phyloP scores from a whole-genome alignment of 148 eudicot species.

The Heliosperma pusillum region DNA sequence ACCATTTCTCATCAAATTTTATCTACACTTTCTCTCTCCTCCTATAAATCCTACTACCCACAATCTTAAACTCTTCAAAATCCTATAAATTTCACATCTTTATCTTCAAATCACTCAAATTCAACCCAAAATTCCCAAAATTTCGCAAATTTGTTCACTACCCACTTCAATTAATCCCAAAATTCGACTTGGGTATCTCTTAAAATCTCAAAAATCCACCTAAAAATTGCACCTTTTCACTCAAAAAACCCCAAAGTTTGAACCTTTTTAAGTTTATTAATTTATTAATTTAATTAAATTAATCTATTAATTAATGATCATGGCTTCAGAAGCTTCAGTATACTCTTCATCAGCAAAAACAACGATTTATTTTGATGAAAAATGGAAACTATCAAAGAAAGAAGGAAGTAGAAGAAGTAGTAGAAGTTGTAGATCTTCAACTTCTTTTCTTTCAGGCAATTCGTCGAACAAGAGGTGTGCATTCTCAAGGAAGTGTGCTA shows the following conservation, averaged over 20 bases:
- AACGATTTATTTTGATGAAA: constrained; percentile 44
- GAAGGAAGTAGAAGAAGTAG: constrained; percentile 37
- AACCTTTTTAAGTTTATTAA: background rate
- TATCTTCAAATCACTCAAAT: background rate
- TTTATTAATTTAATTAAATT: background rate
- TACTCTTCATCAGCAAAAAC: constrained; percentile 14
- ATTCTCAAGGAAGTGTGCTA: constrained; percentile 64
- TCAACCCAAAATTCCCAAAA: background rate
- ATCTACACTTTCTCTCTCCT: constrained; percentile 3
- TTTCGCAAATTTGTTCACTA: background rate
- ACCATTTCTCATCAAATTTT: constrained; percentile 15
- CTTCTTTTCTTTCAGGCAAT: constrained; percentile 29
- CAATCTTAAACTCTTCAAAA: constrained; percentile 15
- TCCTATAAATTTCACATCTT: constrained; percentile 14
- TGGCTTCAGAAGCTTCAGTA: constrained; percentile 22
- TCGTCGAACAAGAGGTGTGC: constrained; percentile 53
- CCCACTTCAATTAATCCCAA: background rate
- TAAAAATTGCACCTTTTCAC: background rate
- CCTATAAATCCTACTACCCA: constrained; percentile 6
- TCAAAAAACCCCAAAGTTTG: background rate
- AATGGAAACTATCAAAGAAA: constrained; percentile 64
- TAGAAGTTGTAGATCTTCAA: constrained; percentile 26
- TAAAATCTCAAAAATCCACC: background rate
- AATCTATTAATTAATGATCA: background rate
- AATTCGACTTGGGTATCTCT: background rate